Evolutionary conservation across 306 rosid genomes (phyloP).

Genomic region (Trichosanthes truncata): DNA sequence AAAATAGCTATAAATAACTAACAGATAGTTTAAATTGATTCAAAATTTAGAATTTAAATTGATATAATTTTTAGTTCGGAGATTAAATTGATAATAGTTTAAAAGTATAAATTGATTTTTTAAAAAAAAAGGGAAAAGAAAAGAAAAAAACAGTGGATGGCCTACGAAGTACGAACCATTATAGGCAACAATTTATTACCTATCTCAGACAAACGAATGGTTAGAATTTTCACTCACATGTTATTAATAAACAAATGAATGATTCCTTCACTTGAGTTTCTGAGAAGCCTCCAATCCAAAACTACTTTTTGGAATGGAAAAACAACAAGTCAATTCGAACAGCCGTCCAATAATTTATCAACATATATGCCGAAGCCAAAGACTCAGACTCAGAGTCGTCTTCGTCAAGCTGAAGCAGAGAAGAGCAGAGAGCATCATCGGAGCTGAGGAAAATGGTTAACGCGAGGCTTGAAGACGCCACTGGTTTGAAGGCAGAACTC

Average conservation of each 20-base stretch:
- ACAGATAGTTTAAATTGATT: no score
- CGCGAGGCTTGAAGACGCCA: conserved; percentile 21
- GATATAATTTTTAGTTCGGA: no score
- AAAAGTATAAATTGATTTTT: no score
- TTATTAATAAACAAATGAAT: not conserved
- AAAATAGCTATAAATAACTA: no score
- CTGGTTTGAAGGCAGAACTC: conserved; percentile 24
- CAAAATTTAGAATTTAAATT: no score
- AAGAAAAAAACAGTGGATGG: no score
- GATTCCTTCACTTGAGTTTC: not conserved
- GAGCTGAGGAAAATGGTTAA: conserved; percentile 20
- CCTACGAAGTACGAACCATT: no score
- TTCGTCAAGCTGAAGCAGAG: not conserved
- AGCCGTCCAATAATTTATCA: not conserved
- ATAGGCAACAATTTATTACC: no score
- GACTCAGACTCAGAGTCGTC: not conserved
- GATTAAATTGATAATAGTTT: no score
- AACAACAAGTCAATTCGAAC: not conserved
- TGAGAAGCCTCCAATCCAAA: not conserved
- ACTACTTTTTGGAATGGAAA: not conserved
- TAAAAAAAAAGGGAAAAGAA: no score
- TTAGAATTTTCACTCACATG: no score
- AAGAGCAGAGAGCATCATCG: not conserved
- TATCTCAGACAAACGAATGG: no score
- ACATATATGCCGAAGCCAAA: not conserved